Percentiles rank a stretch among this genome's conserved stretches.
These are phyloP conservation scores for Euphorbia schlechtendalii DNA, from an alignment of 441 rosid genomes.

Conservation along the genomic window DNA sequence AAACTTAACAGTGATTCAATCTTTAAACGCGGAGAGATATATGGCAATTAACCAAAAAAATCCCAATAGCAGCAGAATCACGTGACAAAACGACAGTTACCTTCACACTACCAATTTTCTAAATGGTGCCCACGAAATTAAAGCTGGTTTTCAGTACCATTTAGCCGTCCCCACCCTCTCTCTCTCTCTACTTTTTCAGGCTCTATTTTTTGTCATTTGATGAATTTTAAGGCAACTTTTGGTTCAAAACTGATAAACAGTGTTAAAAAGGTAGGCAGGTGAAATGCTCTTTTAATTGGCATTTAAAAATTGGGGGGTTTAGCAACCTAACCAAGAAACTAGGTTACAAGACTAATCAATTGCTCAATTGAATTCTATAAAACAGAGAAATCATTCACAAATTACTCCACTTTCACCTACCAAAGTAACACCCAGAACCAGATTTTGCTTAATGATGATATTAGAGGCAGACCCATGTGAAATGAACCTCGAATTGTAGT, in stretches of 20 bases:
- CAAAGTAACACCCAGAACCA: too few species aligned
- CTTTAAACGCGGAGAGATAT: background rate
- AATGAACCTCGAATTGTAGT: slow-evolving; percentile 2
- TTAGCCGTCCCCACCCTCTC: slow-evolving; percentile 9
- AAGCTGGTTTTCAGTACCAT: slow-evolving; percentile 23
- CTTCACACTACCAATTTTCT: slow-evolving; percentile 9
- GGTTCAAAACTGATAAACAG: background rate
- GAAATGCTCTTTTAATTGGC: background rate
- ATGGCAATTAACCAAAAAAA: too few species aligned
- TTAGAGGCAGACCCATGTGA: slow-evolving; percentile 19
- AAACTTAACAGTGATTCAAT: background rate
- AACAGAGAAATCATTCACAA: background rate
- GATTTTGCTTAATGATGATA: background rate
- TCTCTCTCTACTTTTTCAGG: slow-evolving; percentile 4
- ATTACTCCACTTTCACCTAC: background rate
- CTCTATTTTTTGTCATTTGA: background rate
- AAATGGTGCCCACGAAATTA: slow-evolving; percentile 19
- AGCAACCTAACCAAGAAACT: background rate
- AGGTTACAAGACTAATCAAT: background rate
- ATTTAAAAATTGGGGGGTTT: background rate
- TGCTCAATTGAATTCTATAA: background rate
- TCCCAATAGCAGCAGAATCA: slow-evolving; percentile 38
- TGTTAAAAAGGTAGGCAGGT: background rate
- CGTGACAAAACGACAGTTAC: slow-evolving; percentile 48
- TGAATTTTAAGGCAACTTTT: background rate